phyloP scores from a whole-genome alignment of 371 early-diverging fungal genomes.

The Mortierella sp. region DNA sequence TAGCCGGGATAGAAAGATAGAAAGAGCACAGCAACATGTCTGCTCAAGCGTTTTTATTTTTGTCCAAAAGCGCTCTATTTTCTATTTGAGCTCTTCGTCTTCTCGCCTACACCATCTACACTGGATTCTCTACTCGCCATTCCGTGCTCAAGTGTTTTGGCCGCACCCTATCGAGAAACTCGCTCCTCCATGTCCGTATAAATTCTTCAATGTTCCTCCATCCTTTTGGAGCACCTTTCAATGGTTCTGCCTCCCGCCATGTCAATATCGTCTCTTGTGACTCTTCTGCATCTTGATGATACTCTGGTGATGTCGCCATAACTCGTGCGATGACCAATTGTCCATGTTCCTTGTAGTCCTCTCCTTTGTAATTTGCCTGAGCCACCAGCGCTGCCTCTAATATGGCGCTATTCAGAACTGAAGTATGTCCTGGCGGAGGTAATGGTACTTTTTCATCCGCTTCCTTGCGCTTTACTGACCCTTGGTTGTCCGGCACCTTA shows the following conservation, averaged over 20 bases:
- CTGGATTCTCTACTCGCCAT: constrained; percentile 47
- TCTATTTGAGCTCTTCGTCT: not conserved
- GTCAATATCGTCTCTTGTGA: constrained; percentile 20
- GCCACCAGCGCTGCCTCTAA: constrained; percentile 30
- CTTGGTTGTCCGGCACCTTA: not conserved
- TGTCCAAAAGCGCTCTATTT: not conserved
- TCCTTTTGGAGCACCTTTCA: constrained; percentile 19
- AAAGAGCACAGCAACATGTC: no score
- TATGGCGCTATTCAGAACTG: constrained; percentile 21
- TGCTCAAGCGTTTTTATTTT: not conserved
- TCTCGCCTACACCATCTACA: not conserved
- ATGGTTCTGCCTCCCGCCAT: constrained; percentile 31
- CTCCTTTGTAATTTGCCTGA: constrained; percentile 31
- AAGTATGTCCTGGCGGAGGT: constrained; percentile 37
- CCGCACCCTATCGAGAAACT: constrained; percentile 25
- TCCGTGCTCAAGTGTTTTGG: constrained; percentile 38
- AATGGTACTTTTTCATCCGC: constrained; percentile 16
- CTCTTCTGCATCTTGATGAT: constrained; percentile 31
- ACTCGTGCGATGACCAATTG: constrained; percentile 38
- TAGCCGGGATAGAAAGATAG: no score
- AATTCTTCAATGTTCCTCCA: constrained; percentile 40
- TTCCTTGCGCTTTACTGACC: not conserved
- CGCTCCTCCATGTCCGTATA: constrained; percentile 42
- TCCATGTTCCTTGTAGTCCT: constrained; percentile 45
- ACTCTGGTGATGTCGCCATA: constrained; percentile 45